Conservation (phyloP, 805 yeast genomes). For the Jamesozyma piceae region DNA sequence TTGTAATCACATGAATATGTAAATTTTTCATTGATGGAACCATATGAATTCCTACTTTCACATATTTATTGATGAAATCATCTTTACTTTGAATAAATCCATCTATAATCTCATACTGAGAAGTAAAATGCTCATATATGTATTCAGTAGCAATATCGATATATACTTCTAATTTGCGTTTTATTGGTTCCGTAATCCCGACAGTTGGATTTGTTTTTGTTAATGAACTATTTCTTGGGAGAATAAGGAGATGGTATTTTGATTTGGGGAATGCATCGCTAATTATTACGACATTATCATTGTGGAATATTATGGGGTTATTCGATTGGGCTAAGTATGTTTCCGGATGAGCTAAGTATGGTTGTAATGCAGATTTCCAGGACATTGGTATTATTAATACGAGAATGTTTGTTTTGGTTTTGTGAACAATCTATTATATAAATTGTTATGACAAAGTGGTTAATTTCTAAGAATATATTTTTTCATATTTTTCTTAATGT, state of each 20-base stretch:
- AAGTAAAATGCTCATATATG: constrained; percentile 23
- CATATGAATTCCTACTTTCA: constrained; percentile 58
- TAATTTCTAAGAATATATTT: too few species aligned
- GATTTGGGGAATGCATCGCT: constrained; percentile 59
- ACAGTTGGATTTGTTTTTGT: constrained; percentile 41
- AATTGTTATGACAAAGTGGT: too few species aligned
- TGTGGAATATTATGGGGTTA: constrained; percentile 36
- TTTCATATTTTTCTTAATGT: too few species aligned
- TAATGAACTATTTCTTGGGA: constrained; percentile 41
- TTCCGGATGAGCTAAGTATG: constrained; percentile 42
- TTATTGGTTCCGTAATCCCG: constrained; percentile 33
- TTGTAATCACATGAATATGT: constrained; percentile 65
- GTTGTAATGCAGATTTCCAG: constrained; percentile 39
- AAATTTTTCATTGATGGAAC: constrained; percentile 61
- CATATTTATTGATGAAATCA: constrained; percentile 17
- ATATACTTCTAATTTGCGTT: constrained; percentile 34
- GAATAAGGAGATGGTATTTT: constrained; percentile 45
- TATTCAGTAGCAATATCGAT: constrained; percentile 21
- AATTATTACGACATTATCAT: constrained; percentile 47
- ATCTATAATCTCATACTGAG: constrained; percentile 5
- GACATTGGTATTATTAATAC: constrained; percentile 32
- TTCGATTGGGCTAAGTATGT: constrained; percentile 6
- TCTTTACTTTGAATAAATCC: constrained; percentile 10
- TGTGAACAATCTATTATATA: too few species aligned
- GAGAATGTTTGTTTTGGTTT: not conserved